Percentiles rank a stretch among this genome's conserved stretches.
phyloP scores from a whole-genome alignment of 208 protist genomes.

The Crithidia acanthocephali region DNA sequence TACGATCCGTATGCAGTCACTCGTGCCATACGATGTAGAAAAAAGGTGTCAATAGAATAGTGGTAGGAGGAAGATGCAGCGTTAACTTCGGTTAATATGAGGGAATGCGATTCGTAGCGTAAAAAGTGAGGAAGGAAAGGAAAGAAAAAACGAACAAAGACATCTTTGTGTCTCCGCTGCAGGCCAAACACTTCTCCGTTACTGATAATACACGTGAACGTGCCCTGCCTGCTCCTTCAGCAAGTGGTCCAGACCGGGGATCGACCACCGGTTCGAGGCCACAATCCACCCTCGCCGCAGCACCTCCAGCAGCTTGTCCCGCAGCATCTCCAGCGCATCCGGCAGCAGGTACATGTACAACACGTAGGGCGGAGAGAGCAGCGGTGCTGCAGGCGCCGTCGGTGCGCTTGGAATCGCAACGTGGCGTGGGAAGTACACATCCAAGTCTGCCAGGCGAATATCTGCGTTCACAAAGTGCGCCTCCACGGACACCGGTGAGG shows the following conservation, averaged over 20 bases:
- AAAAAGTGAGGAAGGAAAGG: no score
- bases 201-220: slow-evolving; percentile 55
- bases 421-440: slow-evolving; percentile 37
- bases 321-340: slow-evolving; percentile 58
- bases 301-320: slow-evolving; percentile 40
- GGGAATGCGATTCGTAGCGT: no score
- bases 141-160: neutral
- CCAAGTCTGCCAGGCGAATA: slow-evolving; percentile 38
- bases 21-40: no score
- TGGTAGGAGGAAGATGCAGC: no score
- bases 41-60: no score
- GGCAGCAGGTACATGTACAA: slow-evolving; percentile 78
- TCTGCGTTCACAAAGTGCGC: slow-evolving; percentile 42
- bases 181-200: no score
- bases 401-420: neutral
- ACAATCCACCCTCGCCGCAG: slow-evolving; percentile 45
- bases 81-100: no score
- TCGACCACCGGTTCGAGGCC: slow-evolving; percentile 71
- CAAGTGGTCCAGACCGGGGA: slow-evolving; percentile 35
- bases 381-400: neutral
- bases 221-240: slow-evolving; percentile 29
- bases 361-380: slow-evolving; percentile 29
- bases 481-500: slow-evolving; percentile 25
- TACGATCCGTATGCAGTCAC: no score
- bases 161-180: neutral